Conservation (phyloP, 495 filamentous ascomycete genomes). For the Apiosordaria backusii region DNA sequence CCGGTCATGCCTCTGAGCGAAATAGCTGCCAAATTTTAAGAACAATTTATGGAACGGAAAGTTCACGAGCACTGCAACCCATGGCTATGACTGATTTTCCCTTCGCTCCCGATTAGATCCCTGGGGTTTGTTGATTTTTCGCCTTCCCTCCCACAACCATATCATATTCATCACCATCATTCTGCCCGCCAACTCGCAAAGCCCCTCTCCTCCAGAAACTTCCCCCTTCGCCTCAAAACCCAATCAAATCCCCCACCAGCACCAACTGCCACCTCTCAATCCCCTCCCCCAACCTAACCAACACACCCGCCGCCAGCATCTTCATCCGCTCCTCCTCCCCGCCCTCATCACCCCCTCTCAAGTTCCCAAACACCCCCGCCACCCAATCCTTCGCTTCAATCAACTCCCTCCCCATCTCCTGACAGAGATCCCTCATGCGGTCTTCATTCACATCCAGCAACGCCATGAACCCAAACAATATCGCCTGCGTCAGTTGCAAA, state of each 20-base stretch:
- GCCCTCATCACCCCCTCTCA: slow-evolving; percentile 42
- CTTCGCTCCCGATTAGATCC: no score
- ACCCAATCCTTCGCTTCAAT: slow-evolving; percentile 56
- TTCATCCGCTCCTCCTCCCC: slow-evolving; percentile 60
- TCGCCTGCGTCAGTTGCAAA: slow-evolving; percentile 60
- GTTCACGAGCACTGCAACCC: no score
- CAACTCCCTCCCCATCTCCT: slow-evolving; percentile 50
- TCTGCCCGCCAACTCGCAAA: no score
- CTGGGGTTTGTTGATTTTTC: no score
- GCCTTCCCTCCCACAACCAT: neutral
- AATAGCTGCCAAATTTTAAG: no score
- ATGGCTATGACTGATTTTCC: no score
- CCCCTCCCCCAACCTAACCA: slow-evolving; percentile 73
- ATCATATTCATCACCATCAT: neutral
- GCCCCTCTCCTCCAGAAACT: neutral
- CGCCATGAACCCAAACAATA: slow-evolving; percentile 77
- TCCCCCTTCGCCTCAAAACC: slow-evolving; percentile 21
- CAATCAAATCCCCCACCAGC: slow-evolving; percentile 58
- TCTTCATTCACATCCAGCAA: slow-evolving; percentile 79
- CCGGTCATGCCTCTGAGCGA: no score
- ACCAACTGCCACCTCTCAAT: slow-evolving; percentile 75
- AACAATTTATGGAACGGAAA: no score
- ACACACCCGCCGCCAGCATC: slow-evolving; percentile 75
- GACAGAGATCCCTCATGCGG: slow-evolving; percentile 71
- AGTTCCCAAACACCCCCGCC: slow-evolving; percentile 37